Evolutionary conservation across 768 basidiomycete species (phyloP).

Genomic region (Leccinum aurantiacum): DNA sequence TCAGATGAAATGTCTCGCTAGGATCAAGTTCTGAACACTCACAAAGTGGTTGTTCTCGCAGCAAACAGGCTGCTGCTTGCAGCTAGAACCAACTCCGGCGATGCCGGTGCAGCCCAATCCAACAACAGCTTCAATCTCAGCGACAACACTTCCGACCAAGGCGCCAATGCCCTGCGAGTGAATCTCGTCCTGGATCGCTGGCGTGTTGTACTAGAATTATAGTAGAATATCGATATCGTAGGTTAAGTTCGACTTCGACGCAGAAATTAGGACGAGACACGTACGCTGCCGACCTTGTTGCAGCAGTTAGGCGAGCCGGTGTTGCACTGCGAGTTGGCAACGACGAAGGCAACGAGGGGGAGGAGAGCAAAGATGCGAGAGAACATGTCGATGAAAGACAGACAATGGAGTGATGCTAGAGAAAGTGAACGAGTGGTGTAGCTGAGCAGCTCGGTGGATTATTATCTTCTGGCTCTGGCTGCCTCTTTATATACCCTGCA

Average conservation of each 20-base stretch:
- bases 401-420: background rate
- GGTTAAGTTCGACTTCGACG: too few species aligned
- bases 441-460: background rate
- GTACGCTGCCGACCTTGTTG: background rate
- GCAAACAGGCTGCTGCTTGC: background rate
- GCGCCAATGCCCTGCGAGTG: background rate
- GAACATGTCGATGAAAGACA: conserved; percentile 10
- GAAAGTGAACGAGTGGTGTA: background rate
- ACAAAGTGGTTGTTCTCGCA: background rate
- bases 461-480: too few species aligned
- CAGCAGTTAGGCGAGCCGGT: background rate
- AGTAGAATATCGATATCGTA: too few species aligned
- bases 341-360: conserved; percentile 1
- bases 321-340: conserved; percentile 1
- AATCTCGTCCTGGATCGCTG: background rate
- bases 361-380: conserved; percentile 1
- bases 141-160: background rate
- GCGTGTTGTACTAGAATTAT: background rate
- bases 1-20: too few species aligned
- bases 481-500: too few species aligned
- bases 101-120: background rate
- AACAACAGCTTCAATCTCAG: background rate
- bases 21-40: too few species aligned
- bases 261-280: background rate
- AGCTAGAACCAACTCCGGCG: background rate